A percentile compares a stretch with the other conserved stretches of the same genome.
Evolutionary conservation across 495 filamentous ascomycete species (phyloP).

Genomic region (Peziza echinospora): DNA sequence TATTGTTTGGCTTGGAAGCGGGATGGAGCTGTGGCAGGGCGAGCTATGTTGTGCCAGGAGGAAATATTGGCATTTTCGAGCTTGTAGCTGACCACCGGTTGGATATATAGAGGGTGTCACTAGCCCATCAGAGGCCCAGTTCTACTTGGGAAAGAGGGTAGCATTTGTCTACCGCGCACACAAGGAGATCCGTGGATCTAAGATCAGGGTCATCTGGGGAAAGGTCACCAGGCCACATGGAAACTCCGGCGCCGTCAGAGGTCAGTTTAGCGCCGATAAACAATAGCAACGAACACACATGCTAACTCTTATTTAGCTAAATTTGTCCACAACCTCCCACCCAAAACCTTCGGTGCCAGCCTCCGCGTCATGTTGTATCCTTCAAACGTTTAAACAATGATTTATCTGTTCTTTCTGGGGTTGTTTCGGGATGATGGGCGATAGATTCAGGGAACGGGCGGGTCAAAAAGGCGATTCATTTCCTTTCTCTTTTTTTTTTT

Average conservation of each 20-base stretch:
- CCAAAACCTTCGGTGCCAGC: constrained; percentile 87
- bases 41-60: too few species aligned
- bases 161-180: constrained; percentile 91
- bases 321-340: constrained; percentile 84
- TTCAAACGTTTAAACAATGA: constrained; percentile 36
- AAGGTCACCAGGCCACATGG: constrained; percentile 91
- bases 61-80: too few species aligned
- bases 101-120: constrained; percentile 52
- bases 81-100: too few species aligned
- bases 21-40: too few species aligned
- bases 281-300: neutral
- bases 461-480: neutral
- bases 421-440: neutral
- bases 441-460: neutral
- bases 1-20: too few species aligned
- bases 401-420: neutral
- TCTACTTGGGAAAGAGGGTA: constrained; percentile 57
- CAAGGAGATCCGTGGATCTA: constrained; percentile 80
- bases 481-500: neutral
- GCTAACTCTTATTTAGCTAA: constrained; percentile 1
- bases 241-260: constrained; percentile 89
- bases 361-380: constrained; percentile 98
- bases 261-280: constrained; percentile 43
- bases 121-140: constrained; percentile 54
- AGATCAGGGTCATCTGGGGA: constrained; percentile 84